These are phyloP conservation scores for Phanerochaete carnosa DNA, from an alignment of 768 basidiomycete genomes.

Conservation along the genomic window DNA sequence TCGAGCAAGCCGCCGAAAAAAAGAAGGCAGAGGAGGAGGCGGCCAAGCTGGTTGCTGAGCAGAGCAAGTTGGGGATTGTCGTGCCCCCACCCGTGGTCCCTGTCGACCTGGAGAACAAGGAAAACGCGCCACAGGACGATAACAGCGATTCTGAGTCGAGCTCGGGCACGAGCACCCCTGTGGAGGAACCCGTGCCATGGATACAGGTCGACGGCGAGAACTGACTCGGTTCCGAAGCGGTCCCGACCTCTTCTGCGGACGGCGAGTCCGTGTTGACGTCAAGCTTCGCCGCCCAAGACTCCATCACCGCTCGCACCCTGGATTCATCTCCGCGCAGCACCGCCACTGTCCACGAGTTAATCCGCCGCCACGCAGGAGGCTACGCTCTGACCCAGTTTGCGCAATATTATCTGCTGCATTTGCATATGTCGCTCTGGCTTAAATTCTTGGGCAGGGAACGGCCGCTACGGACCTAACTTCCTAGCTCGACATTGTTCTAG, in stretches of 20 bases:
- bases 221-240: background rate
- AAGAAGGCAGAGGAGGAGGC: conserved; percentile 28
- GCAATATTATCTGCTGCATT: conserved; percentile 24
- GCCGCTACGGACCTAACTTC: background rate
- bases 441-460: conserved; percentile 13
- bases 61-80: no score
- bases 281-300: background rate
- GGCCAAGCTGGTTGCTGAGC: conserved; percentile 37
- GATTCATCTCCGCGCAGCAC: background rate
- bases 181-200: background rate
- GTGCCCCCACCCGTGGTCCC: no score
- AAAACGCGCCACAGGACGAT: conserved; percentile 3
- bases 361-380: conserved; percentile 20
- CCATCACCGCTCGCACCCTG: background rate
- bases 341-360: conserved; percentile 5
- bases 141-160: background rate
- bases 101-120: background rate
- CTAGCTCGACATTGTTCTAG: background rate
- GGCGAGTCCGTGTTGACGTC: background rate
- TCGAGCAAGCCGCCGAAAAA: conserved; percentile 21
- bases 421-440: conserved; percentile 23
- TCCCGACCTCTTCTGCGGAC: background rate
- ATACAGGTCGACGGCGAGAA: conserved; percentile 1
- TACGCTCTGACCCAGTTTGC: conserved; percentile 19
- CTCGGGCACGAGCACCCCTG: conserved; percentile 4